Evolutionary conservation across 805 yeast genomes (phyloP).

Genomic region (Helenozyma rhizophorensis): DNA sequence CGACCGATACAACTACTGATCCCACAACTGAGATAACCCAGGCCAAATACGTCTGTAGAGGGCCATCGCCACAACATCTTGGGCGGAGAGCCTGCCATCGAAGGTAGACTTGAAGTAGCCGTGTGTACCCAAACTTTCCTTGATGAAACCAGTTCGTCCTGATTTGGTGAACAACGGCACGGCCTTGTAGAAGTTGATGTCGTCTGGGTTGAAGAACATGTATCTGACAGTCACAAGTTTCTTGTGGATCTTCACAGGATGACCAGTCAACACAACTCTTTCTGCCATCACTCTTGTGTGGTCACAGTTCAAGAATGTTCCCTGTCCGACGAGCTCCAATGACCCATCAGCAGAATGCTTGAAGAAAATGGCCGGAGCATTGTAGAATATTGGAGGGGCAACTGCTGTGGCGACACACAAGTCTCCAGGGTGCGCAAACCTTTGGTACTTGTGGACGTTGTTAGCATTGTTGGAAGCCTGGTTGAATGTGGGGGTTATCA

Average conservation of each 20-base stretch:
- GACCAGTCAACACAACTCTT: constrained; percentile 87
- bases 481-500: constrained; percentile 78
- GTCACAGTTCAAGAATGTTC: constrained; percentile 84
- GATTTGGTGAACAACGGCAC: constrained; percentile 89
- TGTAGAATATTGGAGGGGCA: constrained; percentile 81
- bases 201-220: constrained; percentile 94
- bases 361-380: constrained; percentile 81
- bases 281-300: constrained; percentile 81
- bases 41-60: constrained; percentile 96
- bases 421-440: constrained; percentile 73
- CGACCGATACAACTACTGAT: constrained; percentile 2
- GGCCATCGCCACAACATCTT: constrained; percentile 92
- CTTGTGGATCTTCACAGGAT: constrained; percentile 93
- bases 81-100: constrained; percentile 85
- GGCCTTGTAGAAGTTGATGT: constrained; percentile 82
- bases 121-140: constrained; percentile 95
- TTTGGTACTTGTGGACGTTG: constrained; percentile 81
- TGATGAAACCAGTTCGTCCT: constrained; percentile 92
- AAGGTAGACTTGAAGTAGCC: constrained; percentile 96
- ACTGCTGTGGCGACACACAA: constrained; percentile 76
- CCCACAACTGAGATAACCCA: constrained; percentile 33
- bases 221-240: constrained; percentile 86
- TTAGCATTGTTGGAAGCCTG: constrained; percentile 73
- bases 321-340: constrained; percentile 77
- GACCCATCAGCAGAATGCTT: constrained; percentile 43